Evolutionary conservation across 2,329 filamentous ascomycete genomes (phyloP).

Genomic region (Aspergillus sojae): DNA sequence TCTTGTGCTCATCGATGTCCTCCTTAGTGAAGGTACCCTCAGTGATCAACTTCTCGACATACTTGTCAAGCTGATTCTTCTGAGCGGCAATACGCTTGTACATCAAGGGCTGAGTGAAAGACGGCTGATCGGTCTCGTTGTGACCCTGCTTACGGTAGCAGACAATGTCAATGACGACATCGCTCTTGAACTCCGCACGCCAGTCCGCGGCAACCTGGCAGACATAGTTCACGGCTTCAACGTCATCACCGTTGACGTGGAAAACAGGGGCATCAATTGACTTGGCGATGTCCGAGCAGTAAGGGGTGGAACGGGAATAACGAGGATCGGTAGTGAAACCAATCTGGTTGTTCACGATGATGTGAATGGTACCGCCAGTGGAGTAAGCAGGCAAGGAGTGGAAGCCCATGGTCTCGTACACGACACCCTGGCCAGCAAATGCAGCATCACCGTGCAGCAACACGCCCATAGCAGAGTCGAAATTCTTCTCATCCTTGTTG

Average conservation of each 20-base stretch:
- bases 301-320: conserved; percentile 94
- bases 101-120: conserved; percentile 99
- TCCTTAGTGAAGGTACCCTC: conserved; percentile 97
- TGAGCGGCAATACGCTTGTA: conserved; percentile 95
- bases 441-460: conserved; percentile 96
- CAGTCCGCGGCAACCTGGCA: conserved; percentile 96
- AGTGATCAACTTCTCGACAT: conserved; percentile 84
- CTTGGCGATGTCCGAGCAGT: conserved; percentile 99
- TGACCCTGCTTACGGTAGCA: conserved; percentile 99
- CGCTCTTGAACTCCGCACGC: conserved; percentile 97
- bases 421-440: conserved; percentile 93
- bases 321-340: conserved; percentile 98
- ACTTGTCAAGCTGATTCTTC: conserved; percentile 83
- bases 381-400: conserved; percentile 94
- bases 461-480: conserved; percentile 90
- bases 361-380: conserved; percentile 93
- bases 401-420: conserved; percentile 98
- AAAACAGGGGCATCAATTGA: conserved; percentile 97
- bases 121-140: conserved; percentile 99
- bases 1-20: conserved; percentile 98
- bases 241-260: conserved; percentile 98
- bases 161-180: conserved; percentile 96
- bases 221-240: conserved; percentile 97
- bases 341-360: conserved; percentile 99
- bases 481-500: conserved; percentile 92